Conservation (phyloP, 208 protist species). For the Borovskyia barvae region DNA sequence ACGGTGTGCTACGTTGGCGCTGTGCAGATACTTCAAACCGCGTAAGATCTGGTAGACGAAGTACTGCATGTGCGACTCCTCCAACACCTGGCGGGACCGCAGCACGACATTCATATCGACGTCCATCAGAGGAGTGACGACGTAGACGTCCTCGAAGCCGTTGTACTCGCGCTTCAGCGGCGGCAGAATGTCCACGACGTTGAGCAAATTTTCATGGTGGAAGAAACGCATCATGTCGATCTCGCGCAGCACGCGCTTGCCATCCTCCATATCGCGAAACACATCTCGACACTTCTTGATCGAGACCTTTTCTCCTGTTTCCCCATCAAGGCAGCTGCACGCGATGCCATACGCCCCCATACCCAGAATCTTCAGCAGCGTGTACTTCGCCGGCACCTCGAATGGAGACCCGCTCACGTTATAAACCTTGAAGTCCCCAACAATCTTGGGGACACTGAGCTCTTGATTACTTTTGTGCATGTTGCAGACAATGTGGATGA, state of each 20-base stretch:
- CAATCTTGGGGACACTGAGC: conserved; percentile 72
- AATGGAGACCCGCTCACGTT: conserved; percentile 80
- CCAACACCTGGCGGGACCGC: conserved; percentile 89
- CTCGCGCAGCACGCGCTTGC: conserved; percentile 91
- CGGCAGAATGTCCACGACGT: conserved; percentile 93
- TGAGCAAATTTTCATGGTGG: conserved; percentile 91
- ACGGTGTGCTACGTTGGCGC: conserved; percentile 86
- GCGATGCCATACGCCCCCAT: conserved; percentile 97
- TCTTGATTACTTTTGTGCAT: conserved; percentile 91
- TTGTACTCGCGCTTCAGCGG: conserved; percentile 81
- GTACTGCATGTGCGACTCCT: conserved; percentile 84
- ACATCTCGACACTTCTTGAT: conserved; percentile 91
- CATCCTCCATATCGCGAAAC: conserved; percentile 90
- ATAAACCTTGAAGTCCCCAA: conserved; percentile 87
- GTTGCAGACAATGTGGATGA: neutral
- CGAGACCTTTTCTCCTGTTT: conserved; percentile 83
- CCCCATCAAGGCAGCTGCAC: conserved; percentile 85
- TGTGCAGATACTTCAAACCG: conserved; percentile 90
- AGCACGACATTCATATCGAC: conserved; percentile 95
- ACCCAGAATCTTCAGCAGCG: conserved; percentile 88
- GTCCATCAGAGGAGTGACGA: conserved; percentile 97
- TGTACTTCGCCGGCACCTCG: conserved; percentile 80
- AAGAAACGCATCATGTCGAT: conserved; percentile 93
- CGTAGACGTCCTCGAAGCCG: conserved; percentile 93
- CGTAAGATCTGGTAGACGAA: conserved; percentile 89